Conservation (phyloP, 306 rosid species). For the Sesbania bispinosa region DNA sequence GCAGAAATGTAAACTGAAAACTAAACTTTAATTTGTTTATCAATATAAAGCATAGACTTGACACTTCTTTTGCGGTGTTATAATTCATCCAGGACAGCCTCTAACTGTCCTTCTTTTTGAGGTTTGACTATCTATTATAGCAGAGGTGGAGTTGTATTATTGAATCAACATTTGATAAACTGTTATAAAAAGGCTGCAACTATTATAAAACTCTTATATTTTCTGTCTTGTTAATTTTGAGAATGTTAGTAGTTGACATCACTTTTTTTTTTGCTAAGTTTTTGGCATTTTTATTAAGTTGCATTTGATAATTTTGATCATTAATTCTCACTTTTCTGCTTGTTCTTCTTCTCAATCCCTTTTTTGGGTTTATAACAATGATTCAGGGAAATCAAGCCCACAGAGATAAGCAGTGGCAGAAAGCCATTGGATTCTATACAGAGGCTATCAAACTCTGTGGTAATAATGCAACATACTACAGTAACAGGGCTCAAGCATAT, state of each 20-base stretch:
- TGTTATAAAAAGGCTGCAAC: not conserved
- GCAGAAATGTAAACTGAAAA: not conserved
- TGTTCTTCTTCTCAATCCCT: not conserved
- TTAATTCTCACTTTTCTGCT: not conserved
- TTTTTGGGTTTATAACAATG: conserved; percentile 2
- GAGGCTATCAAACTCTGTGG: conserved; percentile 89
- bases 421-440: conserved; percentile 77
- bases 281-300: not conserved
- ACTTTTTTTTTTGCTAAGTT: not conserved
- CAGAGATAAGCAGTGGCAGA: conserved; percentile 91
- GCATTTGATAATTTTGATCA: not conserved
- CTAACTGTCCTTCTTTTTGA: not conserved
- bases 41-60: not conserved
- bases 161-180: not conserved
- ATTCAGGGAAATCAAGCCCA: conserved; percentile 88
- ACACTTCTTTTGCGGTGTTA: not conserved
- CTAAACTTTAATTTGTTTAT: not conserved
- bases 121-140: not conserved
- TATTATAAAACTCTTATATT: not conserved
- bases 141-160: conserved; percentile 8
- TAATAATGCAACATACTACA: conserved; percentile 78
- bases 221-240: not conserved
- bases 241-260: not conserved
- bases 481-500: conserved; percentile 91
- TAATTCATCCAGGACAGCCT: not conserved